Evolutionary conservation across 192 early-diverging fungal genomes (phyloP), one percentile per base, ranked within the genome.

Genomic region (Gamsiella multidivaricata): DNA sequence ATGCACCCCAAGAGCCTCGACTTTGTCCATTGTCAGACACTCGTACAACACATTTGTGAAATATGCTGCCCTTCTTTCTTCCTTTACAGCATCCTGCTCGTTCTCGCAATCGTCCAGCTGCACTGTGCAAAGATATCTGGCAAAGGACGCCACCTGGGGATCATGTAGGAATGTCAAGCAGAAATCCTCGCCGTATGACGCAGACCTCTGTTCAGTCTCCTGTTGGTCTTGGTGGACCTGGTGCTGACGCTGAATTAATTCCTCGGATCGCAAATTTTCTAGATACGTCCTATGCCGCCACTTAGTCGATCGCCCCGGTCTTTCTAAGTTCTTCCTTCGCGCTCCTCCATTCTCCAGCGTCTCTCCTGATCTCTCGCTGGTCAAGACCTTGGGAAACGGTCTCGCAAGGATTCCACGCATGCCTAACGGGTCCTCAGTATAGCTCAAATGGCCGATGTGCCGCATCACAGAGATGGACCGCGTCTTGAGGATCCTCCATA

Each of bases 11-110:
- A 90, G 51, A 5, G 82, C 67, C 36, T 89, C 85, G 10, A 76
- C 62, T 32, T 88, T 80, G 43, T 90, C 88, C 39, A 69, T 66
- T 15, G 69, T 73, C 33, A 89, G 43, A 57, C 87, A 89, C 63
- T 89, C 86, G 31, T 82, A 61, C 17, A 90, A 47, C 12, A 84
- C 70, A 26, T 47, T 68, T 1, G 81, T 84, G n/a, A 68, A 82
- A 51, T 81, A 85, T 1, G 54, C 51, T 12, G 81, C 86, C 12
- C 83, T 59, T 1, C 37, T 23, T 37, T 65, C 53, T 2, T 86
- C 50, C 84, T 79, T 20, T 26, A 59, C 26, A 82, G 34, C 22
- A 18, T 43, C 8, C 31, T 61, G 11, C 26, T n/a, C 41, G 23
- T 41, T n/a, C n/a, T 63, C 61, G 20, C 31, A 6, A 29, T 58